These are phyloP conservation scores for Simplicillium aogashimaense DNA, from an alignment of 2,329 filamentous ascomycete species.

Conservation along the genomic window DNA sequence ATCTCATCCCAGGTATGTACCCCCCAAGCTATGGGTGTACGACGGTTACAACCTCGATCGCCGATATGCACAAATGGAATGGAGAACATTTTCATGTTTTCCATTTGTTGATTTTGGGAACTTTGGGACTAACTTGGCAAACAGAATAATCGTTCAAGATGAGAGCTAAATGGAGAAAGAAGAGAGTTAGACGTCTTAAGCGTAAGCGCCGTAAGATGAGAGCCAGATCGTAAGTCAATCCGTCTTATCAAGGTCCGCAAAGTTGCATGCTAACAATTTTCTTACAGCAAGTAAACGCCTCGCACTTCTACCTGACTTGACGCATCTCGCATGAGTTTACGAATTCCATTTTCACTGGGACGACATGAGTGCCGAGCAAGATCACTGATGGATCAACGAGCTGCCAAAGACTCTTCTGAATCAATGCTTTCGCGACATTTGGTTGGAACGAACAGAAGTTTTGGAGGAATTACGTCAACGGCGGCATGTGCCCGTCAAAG, in stretches of 20 bases:
- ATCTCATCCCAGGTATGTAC: slow-evolving; percentile 29
- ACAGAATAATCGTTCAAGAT: slow-evolving; percentile 43
- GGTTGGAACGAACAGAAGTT: no score
- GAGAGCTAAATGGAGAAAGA: slow-evolving; percentile 99
- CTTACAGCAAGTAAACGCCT: slow-evolving; percentile 56
- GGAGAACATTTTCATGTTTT: background rate
- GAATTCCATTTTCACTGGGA: slow-evolving; percentile 15
- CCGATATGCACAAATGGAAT: background rate
- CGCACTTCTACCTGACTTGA: slow-evolving; percentile 46
- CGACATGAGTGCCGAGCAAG: no score
- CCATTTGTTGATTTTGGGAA: background rate
- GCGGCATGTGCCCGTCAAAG: slow-evolving; percentile 1
- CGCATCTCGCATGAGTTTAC: slow-evolving; percentile 31
- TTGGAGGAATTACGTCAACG: background rate
- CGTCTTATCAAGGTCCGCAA: background rate
- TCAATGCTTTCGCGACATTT: no score
- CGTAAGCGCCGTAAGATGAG: slow-evolving; percentile 99
- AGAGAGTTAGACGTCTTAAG: slow-evolving; percentile 98
- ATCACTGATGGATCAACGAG: background rate
- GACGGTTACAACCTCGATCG: background rate
- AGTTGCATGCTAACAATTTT: slow-evolving; percentile 21
- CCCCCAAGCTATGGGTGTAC: background rate
- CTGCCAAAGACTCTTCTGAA: slow-evolving; percentile 2
- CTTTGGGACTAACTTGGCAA: slow-evolving; percentile 11
- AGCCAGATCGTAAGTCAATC: slow-evolving; percentile 76